phyloP scores from a whole-genome alignment of 257 asterid genomes.

The Solanum pinnatisectum region DNA sequence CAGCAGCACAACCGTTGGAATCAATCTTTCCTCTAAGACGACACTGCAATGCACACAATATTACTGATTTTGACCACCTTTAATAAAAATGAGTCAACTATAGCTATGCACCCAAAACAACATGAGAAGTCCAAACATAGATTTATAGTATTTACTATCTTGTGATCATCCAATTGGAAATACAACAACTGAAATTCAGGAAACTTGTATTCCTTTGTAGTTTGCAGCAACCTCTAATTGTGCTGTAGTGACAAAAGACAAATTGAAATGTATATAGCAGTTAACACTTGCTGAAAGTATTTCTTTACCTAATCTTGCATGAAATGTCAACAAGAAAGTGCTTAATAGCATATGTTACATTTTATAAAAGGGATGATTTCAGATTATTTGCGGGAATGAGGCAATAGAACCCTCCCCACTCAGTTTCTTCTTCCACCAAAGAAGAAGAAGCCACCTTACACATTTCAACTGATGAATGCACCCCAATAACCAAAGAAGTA shows the following conservation, averaged over 20 bases:
- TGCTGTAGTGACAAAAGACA: neutral
- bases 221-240: neutral
- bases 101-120: neutral
- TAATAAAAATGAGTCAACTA: neutral
- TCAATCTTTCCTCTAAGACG: conserved; percentile 16
- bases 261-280: neutral
- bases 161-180: neutral
- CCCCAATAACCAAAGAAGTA: neutral
- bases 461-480: neutral
- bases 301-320: neutral
- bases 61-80: neutral
- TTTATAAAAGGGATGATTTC: neutral
- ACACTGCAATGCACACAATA: neutral
- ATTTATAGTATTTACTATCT: neutral
- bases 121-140: neutral
- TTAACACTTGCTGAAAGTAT: neutral
- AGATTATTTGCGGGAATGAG: neutral
- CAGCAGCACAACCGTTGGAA: conserved; percentile 10
- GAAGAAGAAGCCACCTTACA: neutral
- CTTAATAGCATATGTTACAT: neutral
- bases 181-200: neutral
- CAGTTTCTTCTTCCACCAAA: neutral
- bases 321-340: neutral
- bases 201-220: neutral
- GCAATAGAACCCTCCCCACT: neutral